Base-by-base conservation (phyloP, 2,329 filamentous ascomycete species). In the Emergomyces africanus region DNA sequence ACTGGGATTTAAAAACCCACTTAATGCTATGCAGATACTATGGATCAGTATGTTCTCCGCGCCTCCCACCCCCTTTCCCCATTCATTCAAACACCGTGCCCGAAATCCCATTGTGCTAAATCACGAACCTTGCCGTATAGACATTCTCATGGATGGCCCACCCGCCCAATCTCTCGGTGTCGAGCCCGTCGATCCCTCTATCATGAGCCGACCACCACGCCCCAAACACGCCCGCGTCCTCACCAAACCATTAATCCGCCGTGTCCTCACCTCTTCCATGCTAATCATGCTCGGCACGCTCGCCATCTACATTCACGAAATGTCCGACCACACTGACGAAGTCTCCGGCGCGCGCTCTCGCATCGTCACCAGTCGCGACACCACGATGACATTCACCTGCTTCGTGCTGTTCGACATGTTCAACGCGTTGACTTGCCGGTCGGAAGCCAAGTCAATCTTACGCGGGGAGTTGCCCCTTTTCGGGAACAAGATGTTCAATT, bases 401-500 rank as follows among this genome's bases (percentile, higher is more conserved):
- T 99, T 99, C 70, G 94, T 99, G 51, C 83, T 99, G 58, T 99
- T 97, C 74, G 94, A 99, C 78, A 99, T 99, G 94, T 96, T 97
- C 79, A 97, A 99, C 73, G 94, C 94, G 1, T 79, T 99, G 25
- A 87, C 89, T 18, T 99, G 94, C 74, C 89, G 94, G 54, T 95
- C 88, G 8, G 91, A 96, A 70, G 85, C 83, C 63, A 97, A 97
- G 72, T 95, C 89, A 12, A 80, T 99, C 5, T 81, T 99, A 3
- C 81, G 87, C 30, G 92, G 94, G 46, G 91, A 99, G 70, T 80
- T 95, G 56, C 84, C 87, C 9, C 72, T 95, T 14, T 88, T 94
- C 60, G 84, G 86, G 9, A 99, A 99, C 71, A 87, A 85, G 61
- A 87, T 99, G 74, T 99, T 99, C 77, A 97, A 97, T 74, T 96